Percentiles rank a stretch among this genome's conserved stretches.
Conservation (phyloP, 164 flowering plant genomes). For the Berberis thunbergii region DNA sequence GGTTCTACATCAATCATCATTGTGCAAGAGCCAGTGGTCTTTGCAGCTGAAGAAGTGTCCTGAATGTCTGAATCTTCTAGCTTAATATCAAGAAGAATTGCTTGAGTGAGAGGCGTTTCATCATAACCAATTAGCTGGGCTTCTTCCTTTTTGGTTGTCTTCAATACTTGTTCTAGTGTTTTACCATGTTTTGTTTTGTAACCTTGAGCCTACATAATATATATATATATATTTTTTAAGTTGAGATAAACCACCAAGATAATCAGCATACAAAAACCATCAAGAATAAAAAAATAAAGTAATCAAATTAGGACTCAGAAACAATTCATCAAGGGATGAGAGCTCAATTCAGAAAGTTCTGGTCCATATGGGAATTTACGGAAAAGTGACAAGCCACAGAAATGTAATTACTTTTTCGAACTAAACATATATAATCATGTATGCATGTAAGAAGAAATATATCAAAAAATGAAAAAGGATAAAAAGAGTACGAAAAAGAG, state of each 20-base stretch:
- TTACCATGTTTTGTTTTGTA: constrained; percentile 26
- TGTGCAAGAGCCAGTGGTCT: not conserved
- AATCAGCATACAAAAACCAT: not conserved
- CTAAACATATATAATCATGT: no score
- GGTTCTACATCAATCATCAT: constrained; percentile 2
- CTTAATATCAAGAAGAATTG: constrained; percentile 9
- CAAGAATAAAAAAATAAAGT: no score
- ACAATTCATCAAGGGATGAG: no score
- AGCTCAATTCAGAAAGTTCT: no score
- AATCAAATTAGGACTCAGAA: no score
- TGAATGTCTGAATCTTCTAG: constrained; percentile 13
- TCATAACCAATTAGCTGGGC: constrained; percentile 70
- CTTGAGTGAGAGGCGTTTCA: constrained; percentile 32
- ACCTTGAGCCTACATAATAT: constrained; percentile 51
- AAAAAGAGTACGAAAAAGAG: no score
- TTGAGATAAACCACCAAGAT: not conserved
- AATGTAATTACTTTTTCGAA: no score
- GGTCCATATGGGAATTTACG: no score
- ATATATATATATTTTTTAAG: no score
- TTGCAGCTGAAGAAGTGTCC: constrained; percentile 11
- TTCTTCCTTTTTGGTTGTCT: constrained; percentile 36
- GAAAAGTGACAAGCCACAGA: no score
- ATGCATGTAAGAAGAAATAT: no score
- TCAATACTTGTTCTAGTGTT: constrained; percentile 46
- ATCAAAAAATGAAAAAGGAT: no score